Conservation (phyloP, 768 basidiomycete genomes). For the Boletus reticuloceps region DNA sequence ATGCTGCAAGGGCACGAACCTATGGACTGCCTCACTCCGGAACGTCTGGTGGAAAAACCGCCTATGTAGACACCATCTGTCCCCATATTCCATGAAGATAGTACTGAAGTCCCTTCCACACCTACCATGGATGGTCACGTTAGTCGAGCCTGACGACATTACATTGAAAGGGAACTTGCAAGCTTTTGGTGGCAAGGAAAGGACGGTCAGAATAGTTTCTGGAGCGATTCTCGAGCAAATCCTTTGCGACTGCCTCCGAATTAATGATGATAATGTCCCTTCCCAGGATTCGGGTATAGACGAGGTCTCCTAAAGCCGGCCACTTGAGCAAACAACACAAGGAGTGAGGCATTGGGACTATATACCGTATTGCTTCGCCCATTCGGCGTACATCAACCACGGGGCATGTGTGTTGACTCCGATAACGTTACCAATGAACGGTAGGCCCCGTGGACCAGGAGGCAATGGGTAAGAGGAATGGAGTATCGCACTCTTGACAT, state of each 20-base stretch:
- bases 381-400: slow-evolving; percentile 38
- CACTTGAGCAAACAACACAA: background rate
- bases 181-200: slow-evolving; percentile 13
- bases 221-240: slow-evolving; percentile 48
- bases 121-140: slow-evolving; percentile 1
- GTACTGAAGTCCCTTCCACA: slow-evolving; percentile 23
- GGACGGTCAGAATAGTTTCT: slow-evolving; percentile 53
- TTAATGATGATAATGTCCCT: slow-evolving; percentile 47
- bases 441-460: slow-evolving; percentile 38
- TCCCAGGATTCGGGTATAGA: slow-evolving; percentile 47
- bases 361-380: slow-evolving; percentile 36
- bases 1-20: slow-evolving; percentile 30
- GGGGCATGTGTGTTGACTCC: slow-evolving; percentile 30
- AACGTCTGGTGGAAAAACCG: slow-evolving; percentile 29
- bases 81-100: slow-evolving; percentile 29
- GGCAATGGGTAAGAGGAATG: slow-evolving; percentile 22
- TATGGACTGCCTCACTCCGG: slow-evolving; percentile 18
- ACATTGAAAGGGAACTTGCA: slow-evolving; percentile 1
- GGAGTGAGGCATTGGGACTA: background rate
- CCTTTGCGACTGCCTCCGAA: slow-evolving; percentile 38
- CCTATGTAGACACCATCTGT: slow-evolving; percentile 33
- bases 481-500: slow-evolving; percentile 1
- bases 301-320: slow-evolving; percentile 37
- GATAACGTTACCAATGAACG: slow-evolving; percentile 38
- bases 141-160: background rate